Evolutionary conservation across 371 early-diverging fungal species (phyloP).

Genomic region (Blakeslea trispora): DNA sequence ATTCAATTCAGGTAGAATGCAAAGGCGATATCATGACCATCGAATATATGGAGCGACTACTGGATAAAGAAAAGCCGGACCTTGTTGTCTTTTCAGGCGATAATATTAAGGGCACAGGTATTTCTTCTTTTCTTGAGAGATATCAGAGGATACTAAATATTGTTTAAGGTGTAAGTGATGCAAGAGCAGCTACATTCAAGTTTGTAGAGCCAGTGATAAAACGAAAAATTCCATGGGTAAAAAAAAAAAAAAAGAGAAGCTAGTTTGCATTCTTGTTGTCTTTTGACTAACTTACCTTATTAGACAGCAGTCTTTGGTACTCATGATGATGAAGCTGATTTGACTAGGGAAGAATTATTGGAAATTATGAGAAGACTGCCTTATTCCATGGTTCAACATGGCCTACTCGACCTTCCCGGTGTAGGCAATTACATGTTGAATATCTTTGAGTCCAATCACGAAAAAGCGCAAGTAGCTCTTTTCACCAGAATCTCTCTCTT

Average conservation of each 20-base stretch:
- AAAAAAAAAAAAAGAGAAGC: neutral
- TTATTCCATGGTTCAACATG: constrained; percentile 46
- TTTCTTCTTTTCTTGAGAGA: too few relatives aligned
- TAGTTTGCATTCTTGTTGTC: neutral
- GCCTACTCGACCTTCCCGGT: constrained; percentile 49
- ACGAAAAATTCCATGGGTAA: constrained; percentile 51
- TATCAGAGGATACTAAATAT: too few relatives aligned
- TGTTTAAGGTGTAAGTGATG: constrained; percentile 30
- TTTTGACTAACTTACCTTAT: neutral
- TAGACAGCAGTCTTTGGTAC: constrained; percentile 57
- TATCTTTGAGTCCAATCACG: constrained; percentile 13
- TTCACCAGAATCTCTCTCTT: too few relatives aligned
- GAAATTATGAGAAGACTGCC: constrained; percentile 48
- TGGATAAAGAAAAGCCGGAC: constrained; percentile 54
- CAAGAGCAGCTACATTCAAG: constrained; percentile 49
- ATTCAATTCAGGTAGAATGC: constrained; percentile 37
- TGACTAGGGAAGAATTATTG: constrained; percentile 53
- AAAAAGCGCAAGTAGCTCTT: too few relatives aligned
- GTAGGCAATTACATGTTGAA: constrained; percentile 51
- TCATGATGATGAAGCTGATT: constrained; percentile 56
- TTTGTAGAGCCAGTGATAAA: constrained; percentile 51
- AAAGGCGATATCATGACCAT: constrained; percentile 50
- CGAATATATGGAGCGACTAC: constrained; percentile 40
- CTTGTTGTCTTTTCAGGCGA: constrained; percentile 62
- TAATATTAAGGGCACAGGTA: constrained; percentile 48